phyloP scores from a whole-genome alignment of 208 protist genomes.

The Leptomonas pyrrhocoris region DNA sequence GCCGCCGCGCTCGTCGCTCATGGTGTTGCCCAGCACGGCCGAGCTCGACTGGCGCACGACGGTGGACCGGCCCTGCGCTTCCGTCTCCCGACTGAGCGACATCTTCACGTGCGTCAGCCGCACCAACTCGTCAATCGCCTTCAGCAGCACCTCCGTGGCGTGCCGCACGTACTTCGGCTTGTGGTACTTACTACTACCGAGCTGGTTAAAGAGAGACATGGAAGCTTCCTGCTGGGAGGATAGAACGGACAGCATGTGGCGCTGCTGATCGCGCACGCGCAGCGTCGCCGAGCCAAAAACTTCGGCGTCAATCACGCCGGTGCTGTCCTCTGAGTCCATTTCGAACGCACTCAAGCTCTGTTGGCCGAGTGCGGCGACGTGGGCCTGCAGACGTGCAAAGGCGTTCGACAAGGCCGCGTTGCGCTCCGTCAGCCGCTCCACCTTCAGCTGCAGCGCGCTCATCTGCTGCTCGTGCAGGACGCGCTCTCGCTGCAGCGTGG shows the following conservation, averaged over 20 bases:
- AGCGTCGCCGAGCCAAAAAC: neutral
- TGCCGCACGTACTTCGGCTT: slow-evolving; percentile 34
- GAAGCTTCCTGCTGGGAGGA: slow-evolving; percentile 6
- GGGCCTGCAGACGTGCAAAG: slow-evolving; percentile 43
- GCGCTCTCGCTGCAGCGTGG: slow-evolving; percentile 53
- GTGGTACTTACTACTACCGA: slow-evolving; percentile 26
- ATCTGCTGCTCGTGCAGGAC: slow-evolving; percentile 63
- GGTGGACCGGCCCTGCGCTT: slow-evolving; percentile 19
- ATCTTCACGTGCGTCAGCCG: slow-evolving; percentile 18
- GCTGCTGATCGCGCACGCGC: slow-evolving; percentile 6
- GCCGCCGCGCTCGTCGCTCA: slow-evolving; percentile 6
- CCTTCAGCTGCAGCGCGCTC: slow-evolving; percentile 70
- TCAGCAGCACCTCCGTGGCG: slow-evolving; percentile 25
- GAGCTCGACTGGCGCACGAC: slow-evolving; percentile 20
- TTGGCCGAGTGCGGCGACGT: slow-evolving; percentile 29
- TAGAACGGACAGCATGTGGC: slow-evolving; percentile 5
- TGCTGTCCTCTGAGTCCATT: slow-evolving; percentile 21
- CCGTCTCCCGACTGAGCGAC: slow-evolving; percentile 13
- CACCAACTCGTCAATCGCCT: slow-evolving; percentile 34
- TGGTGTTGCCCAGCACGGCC: slow-evolving; percentile 5
- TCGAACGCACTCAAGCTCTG: slow-evolving; percentile 20
- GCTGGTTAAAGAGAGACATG: slow-evolving; percentile 20
- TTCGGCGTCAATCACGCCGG: slow-evolving; percentile 16
- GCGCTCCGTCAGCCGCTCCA: slow-evolving; percentile 60
- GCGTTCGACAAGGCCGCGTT: slow-evolving; percentile 48